Evolutionary conservation across 2,329 filamentous ascomycete species (phyloP).

Genomic region (Fusarium cicatricum): DNA sequence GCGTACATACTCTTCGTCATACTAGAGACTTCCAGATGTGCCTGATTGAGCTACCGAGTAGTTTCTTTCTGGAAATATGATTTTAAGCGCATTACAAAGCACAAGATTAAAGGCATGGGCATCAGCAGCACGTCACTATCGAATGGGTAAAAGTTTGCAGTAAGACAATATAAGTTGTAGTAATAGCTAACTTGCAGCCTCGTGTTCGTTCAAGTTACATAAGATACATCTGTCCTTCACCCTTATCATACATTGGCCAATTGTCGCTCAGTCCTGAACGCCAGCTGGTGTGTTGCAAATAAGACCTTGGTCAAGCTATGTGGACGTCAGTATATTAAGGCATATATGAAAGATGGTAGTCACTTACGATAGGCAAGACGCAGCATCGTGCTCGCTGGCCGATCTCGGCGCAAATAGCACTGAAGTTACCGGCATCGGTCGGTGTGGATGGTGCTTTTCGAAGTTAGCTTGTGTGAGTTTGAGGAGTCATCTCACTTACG

Average conservation of each 20-base stretch:
- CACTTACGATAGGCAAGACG: constrained; percentile 55
- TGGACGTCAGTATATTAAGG: neutral
- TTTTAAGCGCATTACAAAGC: too few relatives aligned
- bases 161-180: too few relatives aligned
- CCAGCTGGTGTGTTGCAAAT: constrained; percentile 48
- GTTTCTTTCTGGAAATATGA: too few relatives aligned
- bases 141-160: too few relatives aligned
- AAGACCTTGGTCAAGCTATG: constrained; percentile 45
- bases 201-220: neutral
- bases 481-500: constrained; percentile 51
- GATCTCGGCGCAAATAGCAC: constrained; percentile 54
- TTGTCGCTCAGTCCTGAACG: constrained; percentile 36
- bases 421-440: constrained; percentile 52
- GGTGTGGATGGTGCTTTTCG: constrained; percentile 44
- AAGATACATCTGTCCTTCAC: neutral
- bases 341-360: too few relatives aligned
- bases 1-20: too few relatives aligned
- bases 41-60: too few relatives aligned
- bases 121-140: too few relatives aligned
- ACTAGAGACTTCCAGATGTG: too few relatives aligned
- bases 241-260: neutral
- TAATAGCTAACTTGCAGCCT: too few relatives aligned
- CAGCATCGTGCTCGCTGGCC: constrained; percentile 68
- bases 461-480: constrained; percentile 24
- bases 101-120: too few relatives aligned